Evolutionary conservation across 768 basidiomycete species (phyloP), one percentile per base, ranked within the genome.

Genomic region (Xanthoconium purpureum): DNA sequence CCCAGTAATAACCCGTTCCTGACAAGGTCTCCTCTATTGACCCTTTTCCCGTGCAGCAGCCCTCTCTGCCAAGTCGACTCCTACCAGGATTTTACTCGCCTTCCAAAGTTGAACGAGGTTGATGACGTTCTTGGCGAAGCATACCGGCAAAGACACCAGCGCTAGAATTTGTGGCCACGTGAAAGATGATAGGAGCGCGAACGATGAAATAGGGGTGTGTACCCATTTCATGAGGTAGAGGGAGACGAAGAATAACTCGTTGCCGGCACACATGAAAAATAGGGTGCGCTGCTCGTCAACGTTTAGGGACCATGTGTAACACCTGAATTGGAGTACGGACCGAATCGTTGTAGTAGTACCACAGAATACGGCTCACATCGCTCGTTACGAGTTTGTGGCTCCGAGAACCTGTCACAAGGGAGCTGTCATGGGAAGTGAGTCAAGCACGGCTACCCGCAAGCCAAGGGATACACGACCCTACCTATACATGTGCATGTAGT

Each of bases 401-500:
- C 52, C 83, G 80, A 8, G 94, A 91, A 28, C 97, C 97, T 20
- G 95, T 97, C 18, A 90, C 83, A n/a, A 99, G 82, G 33, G 96
- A 96, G 66, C 96, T 99, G 55, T 17, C 18, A 17, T 28, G 38
- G 20, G 17, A 44, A n/a, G 30, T 47, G 24, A 1, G 51, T 71
- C 47, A 65, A 56, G 45, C 14, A 33, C 3, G 47, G n/a, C 3
- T 15, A 28, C 15, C 12, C 9, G 30, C 24, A 24, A 24, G 7
- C 30, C 11, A 9, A 24, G 18, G 20, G 9, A 14, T 20, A 12
- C 12, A 29, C 3, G 6, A 37, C 18, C 47, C 63, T 65, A 95
- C 96, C 96, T 97, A 73, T 98, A 97, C 97, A 98, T 99, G 73
- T 98, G 97, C 85, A 98, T 98, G 75, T 98, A 98, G 74, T 98